Percentiles rank a stretch among this genome's conserved stretches.
Conservation (phyloP, 2,329 filamentous ascomycete genomes). For the Tolypocladium paradoxum region DNA sequence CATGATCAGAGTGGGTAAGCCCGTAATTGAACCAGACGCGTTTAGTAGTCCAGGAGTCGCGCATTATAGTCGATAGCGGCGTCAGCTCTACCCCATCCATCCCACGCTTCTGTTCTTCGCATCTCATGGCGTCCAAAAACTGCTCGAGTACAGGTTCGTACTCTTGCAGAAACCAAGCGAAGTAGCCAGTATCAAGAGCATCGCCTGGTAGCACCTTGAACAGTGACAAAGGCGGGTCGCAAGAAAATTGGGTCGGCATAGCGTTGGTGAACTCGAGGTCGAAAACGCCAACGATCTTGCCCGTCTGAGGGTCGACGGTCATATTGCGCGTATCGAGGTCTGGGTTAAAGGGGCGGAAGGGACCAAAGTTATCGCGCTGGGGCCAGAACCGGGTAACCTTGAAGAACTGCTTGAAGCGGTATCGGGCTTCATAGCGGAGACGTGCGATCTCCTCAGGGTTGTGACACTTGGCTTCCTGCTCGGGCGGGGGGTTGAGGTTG, state of each 20-base stretch:
- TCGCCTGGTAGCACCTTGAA: not conserved
- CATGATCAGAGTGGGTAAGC: not conserved
- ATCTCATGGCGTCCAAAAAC: not conserved
- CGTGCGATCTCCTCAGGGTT: not conserved
- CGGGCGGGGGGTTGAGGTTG: not conserved
- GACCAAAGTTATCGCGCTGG: not conserved
- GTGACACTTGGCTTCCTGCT: not conserved
- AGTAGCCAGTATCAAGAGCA: not conserved
- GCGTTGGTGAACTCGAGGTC: not conserved
- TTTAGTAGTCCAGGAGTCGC: not conserved
- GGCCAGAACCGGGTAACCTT: not conserved
- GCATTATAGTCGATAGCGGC: not conserved
- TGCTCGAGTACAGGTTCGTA: not conserved
- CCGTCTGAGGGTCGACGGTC: not conserved
- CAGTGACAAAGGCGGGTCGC: not conserved
- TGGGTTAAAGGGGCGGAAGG: not conserved
- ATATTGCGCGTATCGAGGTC: not conserved
- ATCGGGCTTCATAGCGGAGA: not conserved
- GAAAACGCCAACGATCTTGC: not conserved
- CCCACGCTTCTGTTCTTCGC: not conserved
- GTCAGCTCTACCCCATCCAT: no score
- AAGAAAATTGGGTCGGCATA: not conserved
- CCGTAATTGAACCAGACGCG: not conserved
- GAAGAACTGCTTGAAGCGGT: not conserved
- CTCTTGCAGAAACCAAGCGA: not conserved